Percentiles rank a stretch among this genome's conserved stretches.
These are phyloP conservation scores for Monarda citriodora DNA, from an alignment of 305 asterid species.

Conservation along the genomic window DNA sequence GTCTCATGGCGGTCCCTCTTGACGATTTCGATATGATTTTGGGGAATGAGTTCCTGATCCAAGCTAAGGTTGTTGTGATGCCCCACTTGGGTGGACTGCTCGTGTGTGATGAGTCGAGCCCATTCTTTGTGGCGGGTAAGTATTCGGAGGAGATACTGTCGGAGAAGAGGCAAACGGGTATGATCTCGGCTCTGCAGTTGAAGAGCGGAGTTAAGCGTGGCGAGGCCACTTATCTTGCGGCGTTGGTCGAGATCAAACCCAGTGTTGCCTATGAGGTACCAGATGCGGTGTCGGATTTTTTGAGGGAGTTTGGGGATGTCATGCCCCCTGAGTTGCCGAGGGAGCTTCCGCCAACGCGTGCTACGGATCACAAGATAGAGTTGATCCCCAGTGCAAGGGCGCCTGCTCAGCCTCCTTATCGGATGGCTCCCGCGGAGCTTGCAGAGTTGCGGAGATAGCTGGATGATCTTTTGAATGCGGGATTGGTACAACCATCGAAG, in stretches of 20 bases:
- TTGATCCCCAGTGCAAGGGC: not conserved
- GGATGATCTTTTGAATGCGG: too few relatives aligned
- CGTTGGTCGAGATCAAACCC: not conserved
- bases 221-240: not conserved
- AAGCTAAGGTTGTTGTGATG: not conserved
- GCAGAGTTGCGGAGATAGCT: too few relatives aligned
- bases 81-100: not conserved
- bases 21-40: not conserved
- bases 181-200: not conserved
- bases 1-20: not conserved
- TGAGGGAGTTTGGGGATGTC: not conserved
- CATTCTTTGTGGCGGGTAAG: not conserved
- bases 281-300: not conserved
- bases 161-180: too few relatives aligned
- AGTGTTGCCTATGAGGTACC: not conserved
- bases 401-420: too few relatives aligned
- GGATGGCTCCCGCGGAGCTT: too few relatives aligned
- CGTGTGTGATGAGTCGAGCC: not conserved
- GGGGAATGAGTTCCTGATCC: not conserved
- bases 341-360: not conserved
- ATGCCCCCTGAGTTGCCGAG: not conserved
- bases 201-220: not conserved
- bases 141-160: not conserved
- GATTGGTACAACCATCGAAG: too few relatives aligned
- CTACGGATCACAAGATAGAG: not conserved